Conservation (phyloP, 495 filamentous ascomycete genomes). For the Talaromyces nanjingensis region DNA sequence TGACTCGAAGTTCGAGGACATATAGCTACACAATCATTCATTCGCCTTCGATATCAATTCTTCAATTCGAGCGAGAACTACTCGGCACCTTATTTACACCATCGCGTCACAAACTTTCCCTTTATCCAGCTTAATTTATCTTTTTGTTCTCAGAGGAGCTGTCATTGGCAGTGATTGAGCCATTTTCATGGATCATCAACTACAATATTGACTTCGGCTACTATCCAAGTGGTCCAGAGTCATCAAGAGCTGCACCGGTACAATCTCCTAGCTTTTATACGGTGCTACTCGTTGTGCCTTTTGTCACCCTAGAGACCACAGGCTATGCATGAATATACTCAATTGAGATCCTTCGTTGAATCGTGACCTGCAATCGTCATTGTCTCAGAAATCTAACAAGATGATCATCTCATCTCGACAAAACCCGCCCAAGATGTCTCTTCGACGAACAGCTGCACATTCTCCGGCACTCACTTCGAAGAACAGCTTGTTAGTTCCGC, state of each 20-base stretch:
- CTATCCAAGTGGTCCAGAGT: not conserved
- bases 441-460: slow-evolving; percentile 12
- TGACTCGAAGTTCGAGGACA: not conserved
- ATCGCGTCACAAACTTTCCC: not conserved
- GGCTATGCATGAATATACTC: not conserved
- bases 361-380: not conserved
- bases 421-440: slow-evolving; percentile 14
- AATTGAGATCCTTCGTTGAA: not conserved
- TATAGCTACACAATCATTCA: not conserved
- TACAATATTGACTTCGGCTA: not conserved
- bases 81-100: not conserved
- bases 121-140: not conserved
- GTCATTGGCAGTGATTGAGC: not conserved
- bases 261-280: not conserved
- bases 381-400: not conserved
- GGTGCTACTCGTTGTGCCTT: not conserved
- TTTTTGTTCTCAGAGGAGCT: not conserved
- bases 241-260: not conserved
- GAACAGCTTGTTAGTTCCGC: slow-evolving; percentile 8
- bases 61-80: not conserved
- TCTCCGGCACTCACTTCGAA: slow-evolving; percentile 7
- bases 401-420: slow-evolving; percentile 18
- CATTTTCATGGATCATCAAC: not conserved
- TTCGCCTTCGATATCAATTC: not conserved
- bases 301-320: not conserved